Evolutionary conservation across 306 rosid genomes (phyloP).

Genomic region (Lagenaria siceraria): DNA sequence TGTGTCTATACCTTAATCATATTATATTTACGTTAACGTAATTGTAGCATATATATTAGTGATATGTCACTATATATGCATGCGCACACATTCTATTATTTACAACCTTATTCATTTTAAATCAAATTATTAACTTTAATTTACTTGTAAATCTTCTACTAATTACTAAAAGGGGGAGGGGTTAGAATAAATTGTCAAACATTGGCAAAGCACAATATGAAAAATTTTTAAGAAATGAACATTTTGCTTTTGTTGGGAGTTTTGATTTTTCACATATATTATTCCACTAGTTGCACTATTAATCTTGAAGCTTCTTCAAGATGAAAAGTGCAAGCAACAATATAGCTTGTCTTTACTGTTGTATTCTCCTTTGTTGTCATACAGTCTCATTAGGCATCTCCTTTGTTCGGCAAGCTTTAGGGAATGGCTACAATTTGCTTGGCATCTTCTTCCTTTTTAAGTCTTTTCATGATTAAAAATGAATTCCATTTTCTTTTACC

Average conservation of each 20-base stretch:
- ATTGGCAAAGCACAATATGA: neutral
- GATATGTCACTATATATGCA: too few relatives aligned
- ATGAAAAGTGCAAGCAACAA: neutral
- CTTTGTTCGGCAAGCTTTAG: neutral
- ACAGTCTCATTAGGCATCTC: neutral
- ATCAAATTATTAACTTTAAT: neutral
- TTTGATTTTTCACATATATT: neutral
- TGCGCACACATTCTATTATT: too few relatives aligned
- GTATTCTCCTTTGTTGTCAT: neutral
- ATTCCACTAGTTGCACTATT: neutral
- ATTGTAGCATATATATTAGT: too few relatives aligned
- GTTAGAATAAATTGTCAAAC: too few relatives aligned
- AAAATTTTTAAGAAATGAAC: neutral
- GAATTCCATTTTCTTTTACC: neutral
- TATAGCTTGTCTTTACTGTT: neutral
- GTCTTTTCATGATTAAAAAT: neutral
- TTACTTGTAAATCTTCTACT: neutral
- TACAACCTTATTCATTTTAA: neutral
- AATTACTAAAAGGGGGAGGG: neutral
- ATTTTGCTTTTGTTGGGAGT: neutral
- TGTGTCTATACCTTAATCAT: too few relatives aligned
- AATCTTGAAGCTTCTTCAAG: neutral
- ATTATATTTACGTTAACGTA: too few relatives aligned
- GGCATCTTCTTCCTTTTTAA: neutral
- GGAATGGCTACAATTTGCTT: neutral